Evolutionary conservation across 345 rosid species (phyloP).

Genomic region (Citrus inodora): DNA sequence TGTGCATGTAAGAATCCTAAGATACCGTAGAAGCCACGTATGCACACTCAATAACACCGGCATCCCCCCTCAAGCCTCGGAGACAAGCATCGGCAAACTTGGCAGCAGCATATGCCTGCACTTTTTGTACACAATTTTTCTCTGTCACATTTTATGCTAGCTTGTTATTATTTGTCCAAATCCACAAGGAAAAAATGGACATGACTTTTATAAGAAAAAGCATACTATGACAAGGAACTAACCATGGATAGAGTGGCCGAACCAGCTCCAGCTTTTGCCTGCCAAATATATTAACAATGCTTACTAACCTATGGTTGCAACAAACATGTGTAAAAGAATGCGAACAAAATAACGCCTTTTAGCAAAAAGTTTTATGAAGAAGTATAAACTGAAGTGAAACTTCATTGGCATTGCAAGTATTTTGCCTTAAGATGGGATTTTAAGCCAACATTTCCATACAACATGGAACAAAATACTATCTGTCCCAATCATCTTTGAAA

Average conservation of each 20-base stretch:
- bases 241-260: conserved; percentile 99
- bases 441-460: background rate
- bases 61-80: conserved; percentile 81
- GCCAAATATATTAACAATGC: conserved; percentile 18
- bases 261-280: conserved; percentile 99
- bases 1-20: background rate
- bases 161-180: background rate
- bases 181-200: background rate
- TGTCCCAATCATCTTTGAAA: background rate
- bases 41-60: conserved; percentile 65
- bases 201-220: background rate
- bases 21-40: conserved; percentile 77
- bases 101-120: conserved; percentile 97
- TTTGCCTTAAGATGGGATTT: background rate
- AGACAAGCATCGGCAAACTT: conserved; percentile 96
- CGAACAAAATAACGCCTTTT: background rate
- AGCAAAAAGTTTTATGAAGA: background rate
- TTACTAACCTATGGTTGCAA: background rate
- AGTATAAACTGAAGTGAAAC: background rate
- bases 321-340: background rate
- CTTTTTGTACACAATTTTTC: background rate
- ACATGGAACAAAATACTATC: background rate
- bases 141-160: background rate
- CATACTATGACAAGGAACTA: background rate
- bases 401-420: background rate